Evolutionary conservation across 2,329 filamentous ascomycete genomes (phyloP), one percentile per base, ranked within the genome.

Genomic region (Beauveria sp.): DNA sequence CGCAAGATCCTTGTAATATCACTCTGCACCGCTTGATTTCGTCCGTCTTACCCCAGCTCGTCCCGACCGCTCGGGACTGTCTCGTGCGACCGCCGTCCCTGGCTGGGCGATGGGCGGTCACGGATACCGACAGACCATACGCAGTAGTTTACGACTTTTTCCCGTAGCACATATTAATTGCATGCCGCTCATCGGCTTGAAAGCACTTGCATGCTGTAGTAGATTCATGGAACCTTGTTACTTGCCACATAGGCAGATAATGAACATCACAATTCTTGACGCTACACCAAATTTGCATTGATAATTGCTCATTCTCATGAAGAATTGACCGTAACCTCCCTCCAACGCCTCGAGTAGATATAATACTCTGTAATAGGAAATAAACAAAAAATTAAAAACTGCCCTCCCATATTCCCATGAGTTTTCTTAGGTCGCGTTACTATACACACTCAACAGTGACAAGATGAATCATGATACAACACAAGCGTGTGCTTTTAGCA

Each of bases 401-500:
- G 3, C 40, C 55, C 30, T 49, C 34, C 16, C 43, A 22, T 49
- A 49, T 38, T 34, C 43, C 30, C 54, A 38, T 57, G 18, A 46
- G 14, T 28, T 8, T 49, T 49, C 28, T 58, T 22, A 24, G 55
- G 14, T 58, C 55, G 26, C 55, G 28, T 58, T 58, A 58, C 30
- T 58, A 43, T 58, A 58, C 56, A 58, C 18, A 49, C 38, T 30
- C 34, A 45, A 47, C 46, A 30, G 24, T 52, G 40, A 55, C 22
- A 14, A 28, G 38, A 40, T 38, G n/a, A 24, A 57, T 24, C 38
- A 34, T 51, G 22, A 51, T 45, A 50, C 22, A 51, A 55, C 50
- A 42, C 18, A 55, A 38, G 24, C 26, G 24, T 26, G 10, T 51
- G 24, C 40, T 58, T 38, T 70, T 66, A 75, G 51, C 71, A 70